A percentile compares a stretch with the other conserved stretches of the same genome.
Conservation (phyloP, 78 protist species). For the Dictyostelium capitatum region DNA sequence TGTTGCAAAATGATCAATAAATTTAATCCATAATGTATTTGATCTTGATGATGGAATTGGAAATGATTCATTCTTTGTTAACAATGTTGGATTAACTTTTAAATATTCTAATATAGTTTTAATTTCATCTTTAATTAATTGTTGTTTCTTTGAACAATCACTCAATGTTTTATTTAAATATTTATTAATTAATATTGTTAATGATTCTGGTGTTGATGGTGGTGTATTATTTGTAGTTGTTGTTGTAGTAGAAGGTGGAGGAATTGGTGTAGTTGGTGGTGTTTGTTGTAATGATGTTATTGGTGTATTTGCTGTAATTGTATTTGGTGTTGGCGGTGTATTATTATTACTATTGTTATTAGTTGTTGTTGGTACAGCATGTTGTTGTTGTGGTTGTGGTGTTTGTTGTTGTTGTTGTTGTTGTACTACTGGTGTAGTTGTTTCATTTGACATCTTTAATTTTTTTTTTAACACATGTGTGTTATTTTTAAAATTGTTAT, state of each 20-base stretch:
- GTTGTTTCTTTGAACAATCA: conserved; percentile 71
- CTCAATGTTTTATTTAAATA: conserved; percentile 31
- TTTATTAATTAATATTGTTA: conserved; percentile 11
- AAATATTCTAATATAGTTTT: conserved; percentile 33
- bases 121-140: conserved; percentile 55
- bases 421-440: background rate
- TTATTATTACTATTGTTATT: background rate
- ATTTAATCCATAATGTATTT: conserved; percentile 11
- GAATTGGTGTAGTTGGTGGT: conserved; percentile 9
- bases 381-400: background rate
- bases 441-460: no score
- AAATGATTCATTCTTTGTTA: conserved; percentile 5
- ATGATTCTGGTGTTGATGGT: conserved; percentile 32
- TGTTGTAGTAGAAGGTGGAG: background rate
- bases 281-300: background rate
- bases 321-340: background rate
- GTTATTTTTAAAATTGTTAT: no score
- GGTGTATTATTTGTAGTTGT: background rate
- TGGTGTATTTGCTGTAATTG: background rate
- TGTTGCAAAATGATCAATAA: conserved; percentile 30
- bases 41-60: background rate
- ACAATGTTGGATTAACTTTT: conserved; percentile 42
- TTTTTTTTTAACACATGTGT: no score
- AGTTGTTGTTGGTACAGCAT: background rate
- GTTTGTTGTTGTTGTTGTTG: background rate